Evolutionary conservation across 805 yeast genomes (phyloP), one percentile per base, ranked within the genome.

Genomic region (Candida hungchunana): DNA sequence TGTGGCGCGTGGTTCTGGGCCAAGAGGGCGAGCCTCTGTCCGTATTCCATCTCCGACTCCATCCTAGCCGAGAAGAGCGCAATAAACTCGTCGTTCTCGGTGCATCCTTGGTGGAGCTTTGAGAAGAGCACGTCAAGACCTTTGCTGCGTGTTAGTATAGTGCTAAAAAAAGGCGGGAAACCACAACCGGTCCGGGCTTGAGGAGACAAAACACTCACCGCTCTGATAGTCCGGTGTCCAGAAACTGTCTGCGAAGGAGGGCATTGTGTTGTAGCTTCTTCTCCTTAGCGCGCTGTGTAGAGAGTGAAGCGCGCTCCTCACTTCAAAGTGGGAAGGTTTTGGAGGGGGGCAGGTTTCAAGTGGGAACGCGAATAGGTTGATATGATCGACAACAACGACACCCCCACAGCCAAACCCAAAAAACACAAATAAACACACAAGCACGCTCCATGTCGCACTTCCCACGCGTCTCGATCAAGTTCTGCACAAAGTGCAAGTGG

Each of bases 401-500:
- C 23, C n/a, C n/a, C n/a, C n/a, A n/a, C n/a, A n/a, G n/a, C n/a
- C n/a, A n/a, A n/a, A n/a, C n/a, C n/a, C n/a, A n/a, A n/a, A n/a
- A 24, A 12, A 12, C 13, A 12, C 7, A 24, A 8, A 24, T 7
- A 12, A 24, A 24, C 13, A 7, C 26, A 24, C 18, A 18, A 18
- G 15, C 26, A 29, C 17, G 13, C 12, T 18, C 22, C 36, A n/a
- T n/a, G n/a, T n/a, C n/a, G n/a, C n/a, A 34, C 20, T 77, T 67
- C 40, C 93, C 94, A 3, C 64, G 77, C 29, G 73, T 87, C 2
- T 62, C 75, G 5, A 85, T 87, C 27, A 69, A 74, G 46, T 87
- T 80, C 60, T 87, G 96, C 55, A 81, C 82, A 25, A 75, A 73
- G 53, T 87, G 96, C 65, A 82, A 82, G 51, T 87, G 96, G 96